Evolutionary conservation across 306 rosid genomes (phyloP), one percentile per base, ranked within the genome.

Genomic region (Delonix regia): DNA sequence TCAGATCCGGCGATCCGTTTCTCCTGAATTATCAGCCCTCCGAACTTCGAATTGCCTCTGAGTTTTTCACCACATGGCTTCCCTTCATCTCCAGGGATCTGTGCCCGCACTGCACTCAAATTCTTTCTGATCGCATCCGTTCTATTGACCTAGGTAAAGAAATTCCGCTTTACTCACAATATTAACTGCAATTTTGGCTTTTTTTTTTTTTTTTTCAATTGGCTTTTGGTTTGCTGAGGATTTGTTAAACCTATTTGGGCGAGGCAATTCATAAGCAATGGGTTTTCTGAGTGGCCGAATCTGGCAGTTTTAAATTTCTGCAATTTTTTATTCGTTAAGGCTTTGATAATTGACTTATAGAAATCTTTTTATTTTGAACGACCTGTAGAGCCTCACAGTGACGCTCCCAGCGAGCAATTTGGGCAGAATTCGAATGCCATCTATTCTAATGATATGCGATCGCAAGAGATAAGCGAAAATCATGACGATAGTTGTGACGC

Each of bases 81-180:
- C 87, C 92, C 38, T 90, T 90, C 71, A 92, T 90, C 82, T 80
- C 94, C 57, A 74, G 63, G 74, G 89, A 88, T 82, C 88, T 90
- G 57, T 90, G 92, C 79, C 68, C 11, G 1, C 15, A 48, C 62
- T 90, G 94, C 82, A 59, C 88, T 69, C 71, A 74, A 49, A 42
- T 22, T 44, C 89, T 90, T 81, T 49, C 89, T 53, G 78, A 77
- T 77, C 88, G 95, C 45, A 75, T 90, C 68, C 86, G 85, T 27
- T 84, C 89, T 33, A 87, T 90, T 34, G 49, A 69, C 67, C 78
- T 78, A 45, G 89, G 94, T 88, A 71, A 36, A 19, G 6, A 11
- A 51, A 33, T 18, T 68, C 71, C 19, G 4, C 48, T 19, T 33
- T 49, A n/a, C 19, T 4, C 15, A 16, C 12, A 24, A 8, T 13